Evolutionary conservation across 768 basidiomycete genomes (phyloP), one percentile per base, ranked within the genome.

Genomic region (Coprinellus aureogranulatus): DNA sequence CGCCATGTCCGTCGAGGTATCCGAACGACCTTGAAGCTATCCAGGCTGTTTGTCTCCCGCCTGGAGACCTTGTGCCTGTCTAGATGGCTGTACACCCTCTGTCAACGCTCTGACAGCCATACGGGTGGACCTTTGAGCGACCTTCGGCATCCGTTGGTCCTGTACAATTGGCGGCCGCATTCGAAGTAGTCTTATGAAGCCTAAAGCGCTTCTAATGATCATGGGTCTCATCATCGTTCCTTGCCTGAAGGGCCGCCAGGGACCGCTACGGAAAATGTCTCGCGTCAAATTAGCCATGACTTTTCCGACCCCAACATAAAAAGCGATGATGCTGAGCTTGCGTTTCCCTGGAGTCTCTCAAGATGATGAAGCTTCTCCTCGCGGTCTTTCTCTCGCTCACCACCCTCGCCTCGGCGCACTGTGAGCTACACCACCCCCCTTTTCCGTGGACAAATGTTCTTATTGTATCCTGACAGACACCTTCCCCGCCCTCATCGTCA

Each of bases 401-500:
- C 34, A 58, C 59, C 26, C 47, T 65, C 20, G 66, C 60, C 27
- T 61, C 65, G 26, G 54, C 64, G 26, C 70, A 70, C 61, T 71
- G 68, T 67, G 31, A 37, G 70, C 62, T 20, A 22, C 25, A 27
- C 18, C 2, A 6, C 50, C 28, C 28, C 22, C 10, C 8, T 14
- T 37, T 31, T 25, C 18, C 3, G 18, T 27, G 12, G n/a, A 20
- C n/a, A 4, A n/a, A 20, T n/a, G 18, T 26, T 46, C 4, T 34
- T 18, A 39, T 27, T 37, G 39, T 22, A 10, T 53, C 44, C 25
- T 1, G 1, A 16, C 55, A 80, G 77, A 80, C 67, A 80, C 77
- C 16, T 77, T 79, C 68, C 75, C 77, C 3, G 72, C 75, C 22
- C 69, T 81, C 34, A 70, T 77, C 40, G 70, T 74, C 20, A 71